A percentile compares a stretch with the other conserved stretches of the same genome.
Evolutionary conservation across 208 protist species (phyloP).

Genomic region (Acanthamoeba royreba): DNA sequence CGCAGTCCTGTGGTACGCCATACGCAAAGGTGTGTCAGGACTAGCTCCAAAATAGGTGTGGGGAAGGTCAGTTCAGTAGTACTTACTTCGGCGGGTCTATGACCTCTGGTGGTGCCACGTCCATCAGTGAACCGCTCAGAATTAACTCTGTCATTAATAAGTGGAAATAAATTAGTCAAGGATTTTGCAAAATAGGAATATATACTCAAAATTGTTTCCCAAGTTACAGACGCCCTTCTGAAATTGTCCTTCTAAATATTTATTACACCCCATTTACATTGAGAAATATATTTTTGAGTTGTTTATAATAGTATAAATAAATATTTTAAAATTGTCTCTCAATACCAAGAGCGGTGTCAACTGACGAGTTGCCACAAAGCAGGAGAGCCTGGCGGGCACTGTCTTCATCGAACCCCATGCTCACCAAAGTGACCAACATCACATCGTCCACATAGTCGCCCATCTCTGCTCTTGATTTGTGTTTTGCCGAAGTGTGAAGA

Average conservation of each 20-base stretch:
- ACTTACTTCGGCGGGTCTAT: neutral
- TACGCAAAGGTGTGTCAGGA: neutral
- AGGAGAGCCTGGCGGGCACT: neutral
- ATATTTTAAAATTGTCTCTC: neutral
- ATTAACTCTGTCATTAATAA: neutral
- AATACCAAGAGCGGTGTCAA: conserved; percentile 1
- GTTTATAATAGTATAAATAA: neutral
- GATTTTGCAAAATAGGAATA: no score
- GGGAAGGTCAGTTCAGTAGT: neutral
- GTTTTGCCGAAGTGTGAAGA: no score
- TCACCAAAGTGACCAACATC: neutral
- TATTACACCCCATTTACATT: no score
- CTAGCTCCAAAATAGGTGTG: no score
- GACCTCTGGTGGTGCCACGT: neutral
- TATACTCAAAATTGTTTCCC: no score
- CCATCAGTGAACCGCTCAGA: neutral
- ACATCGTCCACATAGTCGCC: conserved; percentile 17
- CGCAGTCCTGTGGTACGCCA: neutral
- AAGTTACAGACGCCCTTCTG: no score
- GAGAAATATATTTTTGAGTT: neutral
- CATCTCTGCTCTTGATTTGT: no score
- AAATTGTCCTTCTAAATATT: no score
- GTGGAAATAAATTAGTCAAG: neutral
- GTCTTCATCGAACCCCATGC: neutral
- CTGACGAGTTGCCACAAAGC: neutral